Evolutionary conservation across 176 grass and related monocot genomes (phyloP).

Genomic region (Triticum monococcum): DNA sequence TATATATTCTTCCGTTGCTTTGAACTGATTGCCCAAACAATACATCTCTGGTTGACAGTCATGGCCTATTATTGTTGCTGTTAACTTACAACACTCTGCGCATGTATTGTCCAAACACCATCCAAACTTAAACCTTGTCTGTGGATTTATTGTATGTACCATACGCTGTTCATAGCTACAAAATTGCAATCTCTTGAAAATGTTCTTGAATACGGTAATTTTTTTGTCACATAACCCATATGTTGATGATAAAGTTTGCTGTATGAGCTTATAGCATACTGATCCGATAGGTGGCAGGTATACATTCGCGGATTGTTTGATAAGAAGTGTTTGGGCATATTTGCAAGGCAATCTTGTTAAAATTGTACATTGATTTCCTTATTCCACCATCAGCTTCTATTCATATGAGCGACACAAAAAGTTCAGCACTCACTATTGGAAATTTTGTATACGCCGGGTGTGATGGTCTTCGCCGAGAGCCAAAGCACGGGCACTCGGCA

Average conservation of each 20-base stretch:
- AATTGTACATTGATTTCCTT: constrained; percentile 82
- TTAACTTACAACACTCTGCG: background rate
- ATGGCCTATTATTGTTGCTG: no score
- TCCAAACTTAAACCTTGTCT: background rate
- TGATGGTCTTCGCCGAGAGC: no score
- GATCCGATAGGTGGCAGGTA: constrained; percentile 76
- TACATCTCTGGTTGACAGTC: background rate
- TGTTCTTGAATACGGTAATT: background rate
- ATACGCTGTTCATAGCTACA: background rate
- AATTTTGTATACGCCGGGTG: no score
- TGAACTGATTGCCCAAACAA: background rate
- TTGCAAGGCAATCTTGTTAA: constrained; percentile 94
- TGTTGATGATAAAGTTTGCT: background rate
- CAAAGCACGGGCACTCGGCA: no score
- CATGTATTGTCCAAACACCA: background rate
- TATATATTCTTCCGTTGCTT: background rate
- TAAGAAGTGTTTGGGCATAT: constrained; percentile 87
- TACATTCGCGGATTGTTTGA: constrained; percentile 70
- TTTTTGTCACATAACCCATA: background rate
- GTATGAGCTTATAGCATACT: constrained; percentile 1
- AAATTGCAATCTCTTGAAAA: background rate
- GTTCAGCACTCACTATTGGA: constrained; percentile 20
- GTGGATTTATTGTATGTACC: background rate
- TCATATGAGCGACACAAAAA: constrained; percentile 81
- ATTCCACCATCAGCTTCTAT: constrained; percentile 90